These are phyloP conservation scores for Bipolaris sorokiniana DNA, from an alignment of 2,329 filamentous ascomycete genomes.

Conservation along the genomic window DNA sequence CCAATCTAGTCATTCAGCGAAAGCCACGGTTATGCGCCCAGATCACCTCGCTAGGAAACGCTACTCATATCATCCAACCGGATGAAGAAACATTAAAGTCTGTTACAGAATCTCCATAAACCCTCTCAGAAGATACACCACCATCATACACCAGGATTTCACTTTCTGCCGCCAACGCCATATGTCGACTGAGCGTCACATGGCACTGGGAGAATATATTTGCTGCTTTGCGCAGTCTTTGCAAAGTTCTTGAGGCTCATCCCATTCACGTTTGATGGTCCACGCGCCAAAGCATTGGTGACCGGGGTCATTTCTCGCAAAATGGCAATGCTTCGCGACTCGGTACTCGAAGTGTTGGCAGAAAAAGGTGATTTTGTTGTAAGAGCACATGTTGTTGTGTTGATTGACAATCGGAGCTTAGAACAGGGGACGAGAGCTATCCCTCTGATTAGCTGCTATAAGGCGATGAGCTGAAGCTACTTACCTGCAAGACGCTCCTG, in stretches of 20 bases:
- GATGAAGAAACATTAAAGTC: background rate
- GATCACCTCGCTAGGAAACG: background rate
- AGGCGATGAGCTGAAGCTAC: background rate
- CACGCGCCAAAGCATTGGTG: constrained; percentile 74
- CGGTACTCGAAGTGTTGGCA: constrained; percentile 68
- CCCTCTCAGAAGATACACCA: background rate
- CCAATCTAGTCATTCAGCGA: background rate
- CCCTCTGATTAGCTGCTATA: background rate
- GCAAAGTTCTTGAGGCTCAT: constrained; percentile 49
- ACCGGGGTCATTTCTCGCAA: constrained; percentile 72
- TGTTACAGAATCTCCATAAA: background rate
- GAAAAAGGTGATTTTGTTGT: constrained; percentile 69
- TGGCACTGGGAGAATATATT: background rate
- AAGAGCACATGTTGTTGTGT: constrained; percentile 66
- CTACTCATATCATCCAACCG: background rate
- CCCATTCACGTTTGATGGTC: constrained; percentile 65
- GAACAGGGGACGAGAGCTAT: background rate
- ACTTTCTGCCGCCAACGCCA: background rate
- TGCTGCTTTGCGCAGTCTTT: constrained; percentile 5
- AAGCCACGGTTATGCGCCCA: background rate
- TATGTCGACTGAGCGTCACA: background rate
- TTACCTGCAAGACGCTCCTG: background rate
- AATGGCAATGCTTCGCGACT: constrained; percentile 74
- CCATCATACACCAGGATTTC: background rate
- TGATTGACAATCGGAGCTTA: background rate